These are phyloP conservation scores for Endotrypanum monterogeii DNA, from an alignment of 208 protist genomes.

Conservation along the genomic window DNA sequence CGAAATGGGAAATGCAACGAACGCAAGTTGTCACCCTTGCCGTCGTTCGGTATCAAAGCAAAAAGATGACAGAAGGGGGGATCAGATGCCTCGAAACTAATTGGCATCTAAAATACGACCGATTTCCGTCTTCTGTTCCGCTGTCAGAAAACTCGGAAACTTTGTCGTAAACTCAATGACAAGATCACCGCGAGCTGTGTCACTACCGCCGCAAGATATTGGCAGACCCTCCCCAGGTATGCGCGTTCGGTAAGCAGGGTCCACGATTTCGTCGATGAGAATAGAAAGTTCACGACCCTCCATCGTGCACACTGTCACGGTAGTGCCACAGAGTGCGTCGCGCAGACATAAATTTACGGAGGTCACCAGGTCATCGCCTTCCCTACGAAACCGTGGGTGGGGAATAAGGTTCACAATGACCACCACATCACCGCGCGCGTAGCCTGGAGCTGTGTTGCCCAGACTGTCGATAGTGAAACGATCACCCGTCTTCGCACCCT, in stretches of 20 bases:
- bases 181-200: constrained; percentile 63
- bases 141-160: constrained; percentile 83
- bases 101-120: constrained; percentile 72
- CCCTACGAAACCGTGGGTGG: constrained; percentile 80
- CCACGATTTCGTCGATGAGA: constrained; percentile 87
- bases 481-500: constrained; percentile 73
- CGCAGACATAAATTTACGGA: constrained; percentile 64
- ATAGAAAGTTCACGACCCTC: constrained; percentile 75
- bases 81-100: constrained; percentile 17
- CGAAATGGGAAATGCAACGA: not conserved
- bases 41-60: not conserved
- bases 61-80: constrained; percentile 13
- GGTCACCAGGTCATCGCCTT: constrained; percentile 82
- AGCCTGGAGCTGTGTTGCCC: constrained; percentile 63
- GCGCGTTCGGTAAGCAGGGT: constrained; percentile 74
- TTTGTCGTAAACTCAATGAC: constrained; percentile 81
- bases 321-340: constrained; percentile 88
- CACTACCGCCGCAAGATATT: constrained; percentile 19
- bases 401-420: constrained; percentile 64
- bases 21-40: not conserved
- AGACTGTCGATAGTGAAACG: constrained; percentile 59
- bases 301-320: constrained; percentile 79
- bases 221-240: constrained; percentile 79
- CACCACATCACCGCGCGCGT: constrained; percentile 73
- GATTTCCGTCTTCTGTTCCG: constrained; percentile 88